Base-by-base conservation (phyloP, 2,329 filamentous ascomycete species). In the Triangularia setosa region DNA sequence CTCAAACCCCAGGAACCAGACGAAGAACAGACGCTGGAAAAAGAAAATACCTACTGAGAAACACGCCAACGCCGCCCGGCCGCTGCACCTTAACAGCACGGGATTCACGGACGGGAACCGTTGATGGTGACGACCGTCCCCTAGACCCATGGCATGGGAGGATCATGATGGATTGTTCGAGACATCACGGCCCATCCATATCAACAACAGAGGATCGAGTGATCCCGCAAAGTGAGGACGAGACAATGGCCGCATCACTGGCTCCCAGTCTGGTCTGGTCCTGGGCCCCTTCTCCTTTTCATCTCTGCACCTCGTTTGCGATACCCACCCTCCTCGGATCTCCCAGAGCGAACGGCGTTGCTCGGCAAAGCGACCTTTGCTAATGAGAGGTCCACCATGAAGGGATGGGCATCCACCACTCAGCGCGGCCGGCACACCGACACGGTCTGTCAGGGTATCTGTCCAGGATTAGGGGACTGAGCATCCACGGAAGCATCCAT, bases 361-460 rank as follows among this genome's bases (percentile, higher is more conserved):
- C 64, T 64, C 61, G 65, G 64, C 65, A 58, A 62, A 60, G 61
- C 56, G 60, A 58, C 57, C 25, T 28, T 61, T 67, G 62, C 27
- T 67, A 69, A 70, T 71, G 69, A 72, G 58, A 33, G 52, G 58
- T 66, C 70, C 70, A 72, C 70, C 52, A 25, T 25, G 44, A 28
- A 68, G 60, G 62, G 57, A 60, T 58, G 55, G 62, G 63, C 60
- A 55, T 64, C 67, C 63, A 66, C 68, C 69, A 68, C 60, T 69
- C 66, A 67, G 61, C 61, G 65, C 30, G 53, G 61, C 62, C 48
- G 30, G 60, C 65, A 66, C 67, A 67, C 62, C 66, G 65, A 65
- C 64, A 40, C 52, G 52, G 65, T 59, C 64, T 60, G 59, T 40
- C 48, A 60, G 62, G 58, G 55, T 33, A 64, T 59, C 64, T 60